A percentile compares a stretch with the other conserved stretches of the same genome.
These are phyloP conservation scores for Kondoa malvinella DNA, from an alignment of 768 basidiomycete species.

Conservation along the genomic window DNA sequence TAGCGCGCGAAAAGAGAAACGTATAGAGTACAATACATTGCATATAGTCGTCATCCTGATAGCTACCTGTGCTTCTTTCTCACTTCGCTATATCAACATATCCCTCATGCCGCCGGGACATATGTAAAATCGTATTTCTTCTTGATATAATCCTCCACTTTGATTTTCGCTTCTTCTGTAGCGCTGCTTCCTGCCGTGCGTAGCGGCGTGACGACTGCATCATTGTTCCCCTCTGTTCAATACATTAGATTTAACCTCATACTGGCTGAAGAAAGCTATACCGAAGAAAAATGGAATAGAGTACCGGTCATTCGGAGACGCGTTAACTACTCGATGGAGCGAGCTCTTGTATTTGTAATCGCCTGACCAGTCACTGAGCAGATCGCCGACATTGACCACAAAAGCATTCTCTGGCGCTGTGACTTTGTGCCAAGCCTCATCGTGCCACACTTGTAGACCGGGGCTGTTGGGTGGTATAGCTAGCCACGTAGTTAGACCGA, in stretches of 20 bases:
- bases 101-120: background rate
- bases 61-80: background rate
- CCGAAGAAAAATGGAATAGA: background rate
- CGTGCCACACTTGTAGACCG: constrained; percentile 1
- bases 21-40: background rate
- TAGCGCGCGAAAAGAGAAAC: background rate
- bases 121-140: constrained; percentile 2
- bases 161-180: background rate
- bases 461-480: background rate
- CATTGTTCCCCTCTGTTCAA: background rate
- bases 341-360: background rate
- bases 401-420: background rate
- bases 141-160: background rate
- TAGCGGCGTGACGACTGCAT: background rate
- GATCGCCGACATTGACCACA: constrained; percentile 4
- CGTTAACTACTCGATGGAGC: constrained; percentile 5
- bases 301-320: background rate
- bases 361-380: background rate
- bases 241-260: background rate
- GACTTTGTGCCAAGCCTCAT: background rate
- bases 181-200: background rate
- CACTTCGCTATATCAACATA: background rate
- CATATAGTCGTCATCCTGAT: background rate
- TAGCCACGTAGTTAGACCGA: constrained; percentile 2
- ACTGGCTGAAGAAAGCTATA: background rate